Base-by-base conservation (phyloP, 2,329 filamentous ascomycete species). In the Aspergillus tubingensis region DNA sequence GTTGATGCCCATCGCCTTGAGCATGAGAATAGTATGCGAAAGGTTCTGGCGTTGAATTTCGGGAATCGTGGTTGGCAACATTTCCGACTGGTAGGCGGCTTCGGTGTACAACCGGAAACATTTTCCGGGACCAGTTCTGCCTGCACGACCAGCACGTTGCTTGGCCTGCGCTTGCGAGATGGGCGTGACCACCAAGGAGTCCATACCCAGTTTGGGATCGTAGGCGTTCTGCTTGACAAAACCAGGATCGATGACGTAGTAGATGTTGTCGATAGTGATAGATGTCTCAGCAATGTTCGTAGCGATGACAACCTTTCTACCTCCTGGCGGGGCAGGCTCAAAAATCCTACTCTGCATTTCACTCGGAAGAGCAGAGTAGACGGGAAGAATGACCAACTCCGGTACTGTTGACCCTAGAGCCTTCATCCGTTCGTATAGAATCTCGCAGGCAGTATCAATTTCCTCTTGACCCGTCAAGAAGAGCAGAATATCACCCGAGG, bases 1-100 rank as follows among this genome's bases (percentile, higher is more conserved):
- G 72, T 99, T 98, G 76, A 99, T 98, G 3, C 96, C 95, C 92
- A 99, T 98, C 0, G 95, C 95, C 75, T 99, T 99, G 54, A 99
- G 85, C 91, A 97, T 96, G 50, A 99, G 84, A 75, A 99, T 98
- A 0, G 94, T 97, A 67, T 91, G 88, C 0, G 92, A 91, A 56
- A 99, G 74, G 70, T 99, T 99, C 74, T 97, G 92, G 1, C 95
- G 85, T 73, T 99, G 95, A 54, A 99, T 99, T 70, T 98, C 95
- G 0, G 95, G 95, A 30, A 98, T 96, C 0, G 92, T 93, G 0
- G 93, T 97, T 0, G 95, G 94, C 60, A 98, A 80, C 93, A 99
- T 97, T 77, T 99, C 96, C 0, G 91, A 93, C 73, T 98, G 92
- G 74, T 92, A 99, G 0, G 95, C 95, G 2, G 91, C 88, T 79